phyloP scores from a whole-genome alignment of 2,329 filamentous ascomycete genomes.

The Penicillium hesseltinei region DNA sequence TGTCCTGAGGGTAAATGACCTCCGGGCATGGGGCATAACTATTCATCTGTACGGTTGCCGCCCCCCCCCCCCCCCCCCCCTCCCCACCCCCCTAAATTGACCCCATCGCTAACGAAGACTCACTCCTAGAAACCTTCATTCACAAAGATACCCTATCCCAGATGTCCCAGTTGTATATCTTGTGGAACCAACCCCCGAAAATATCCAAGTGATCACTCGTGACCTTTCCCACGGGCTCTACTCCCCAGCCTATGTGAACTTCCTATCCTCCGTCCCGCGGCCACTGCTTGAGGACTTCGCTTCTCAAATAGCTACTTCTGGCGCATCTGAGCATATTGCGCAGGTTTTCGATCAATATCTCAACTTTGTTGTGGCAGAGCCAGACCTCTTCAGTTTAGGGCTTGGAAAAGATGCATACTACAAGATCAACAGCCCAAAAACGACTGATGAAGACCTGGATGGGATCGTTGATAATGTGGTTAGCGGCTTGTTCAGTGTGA shows the following conservation, averaged over 20 bases:
- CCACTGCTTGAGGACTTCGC: slow-evolving; percentile 94
- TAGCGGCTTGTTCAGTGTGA: slow-evolving; percentile 93
- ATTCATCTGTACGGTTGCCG: slow-evolving; percentile 73
- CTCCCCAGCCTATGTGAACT: slow-evolving; percentile 93
- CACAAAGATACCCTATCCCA: slow-evolving; percentile 81
- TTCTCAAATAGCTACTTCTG: slow-evolving; percentile 76
- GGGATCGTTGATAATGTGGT: slow-evolving; percentile 86
- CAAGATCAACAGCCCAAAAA: slow-evolving; percentile 91
- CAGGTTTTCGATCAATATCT: slow-evolving; percentile 96
- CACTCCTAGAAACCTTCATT: slow-evolving; percentile 69
- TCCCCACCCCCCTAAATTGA: slow-evolving; percentile 4
- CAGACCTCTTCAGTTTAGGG: slow-evolving; percentile 89
- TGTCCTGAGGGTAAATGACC: slow-evolving; percentile 87
- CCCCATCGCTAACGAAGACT: slow-evolving; percentile 17
- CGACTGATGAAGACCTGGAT: slow-evolving; percentile 86
- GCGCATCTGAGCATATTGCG: slow-evolving; percentile 83
- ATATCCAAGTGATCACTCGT: slow-evolving; percentile 76
- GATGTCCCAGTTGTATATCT: slow-evolving; percentile 96
- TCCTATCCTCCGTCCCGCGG: slow-evolving; percentile 87
- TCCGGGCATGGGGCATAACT: slow-evolving; percentile 90
- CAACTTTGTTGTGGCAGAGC: slow-evolving; percentile 95
- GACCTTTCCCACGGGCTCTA: slow-evolving; percentile 88
- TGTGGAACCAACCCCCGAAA: slow-evolving; percentile 80
- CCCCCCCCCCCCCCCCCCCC: slow-evolving; percentile 11
- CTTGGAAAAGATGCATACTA: slow-evolving; percentile 93